Conservation (phyloP, 2,329 filamentous ascomycete genomes). For the Tolypocladium guangdongense region DNA sequence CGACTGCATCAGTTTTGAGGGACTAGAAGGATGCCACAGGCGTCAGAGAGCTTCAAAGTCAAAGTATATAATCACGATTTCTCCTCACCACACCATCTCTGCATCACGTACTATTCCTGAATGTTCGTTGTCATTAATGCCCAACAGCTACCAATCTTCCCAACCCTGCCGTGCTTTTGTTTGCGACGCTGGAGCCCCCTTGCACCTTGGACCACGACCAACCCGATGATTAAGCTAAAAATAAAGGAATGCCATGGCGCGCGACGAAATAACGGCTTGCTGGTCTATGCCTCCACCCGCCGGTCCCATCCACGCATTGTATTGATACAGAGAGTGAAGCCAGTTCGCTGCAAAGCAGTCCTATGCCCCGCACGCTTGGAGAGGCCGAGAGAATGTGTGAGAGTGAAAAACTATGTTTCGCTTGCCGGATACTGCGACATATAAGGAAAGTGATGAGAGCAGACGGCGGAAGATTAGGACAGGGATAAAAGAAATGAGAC, state of each 20-base stretch:
- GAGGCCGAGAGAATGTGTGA: not conserved
- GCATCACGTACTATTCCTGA: too few species aligned
- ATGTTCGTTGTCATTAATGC: slow-evolving; percentile 1
- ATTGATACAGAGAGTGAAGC: slow-evolving; percentile 20
- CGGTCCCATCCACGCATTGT: slow-evolving; percentile 14
- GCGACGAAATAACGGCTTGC: not conserved
- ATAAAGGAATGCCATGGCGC: not conserved
- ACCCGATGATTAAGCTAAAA: not conserved
- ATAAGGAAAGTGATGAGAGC: not conserved
- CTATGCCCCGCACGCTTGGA: slow-evolving; percentile 3
- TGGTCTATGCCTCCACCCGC: slow-evolving; percentile 2
- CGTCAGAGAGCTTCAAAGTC: not conserved
- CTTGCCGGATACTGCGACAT: slow-evolving; percentile 7
- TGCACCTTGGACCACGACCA: not conserved
- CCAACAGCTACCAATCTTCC: not conserved
- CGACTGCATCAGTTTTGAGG: not conserved
- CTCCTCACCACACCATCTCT: not conserved
- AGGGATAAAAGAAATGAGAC: not conserved
- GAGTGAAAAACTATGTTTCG: slow-evolving; percentile 2
- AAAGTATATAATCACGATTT: not conserved
- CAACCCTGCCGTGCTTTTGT: not conserved
- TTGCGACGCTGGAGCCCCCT: not conserved
- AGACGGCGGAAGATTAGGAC: not conserved
- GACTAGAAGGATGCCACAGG: not conserved
- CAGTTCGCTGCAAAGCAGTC: slow-evolving; percentile 5